Conservation (phyloP, 306 rosid species). For the Gastrolobium villosum region DNA sequence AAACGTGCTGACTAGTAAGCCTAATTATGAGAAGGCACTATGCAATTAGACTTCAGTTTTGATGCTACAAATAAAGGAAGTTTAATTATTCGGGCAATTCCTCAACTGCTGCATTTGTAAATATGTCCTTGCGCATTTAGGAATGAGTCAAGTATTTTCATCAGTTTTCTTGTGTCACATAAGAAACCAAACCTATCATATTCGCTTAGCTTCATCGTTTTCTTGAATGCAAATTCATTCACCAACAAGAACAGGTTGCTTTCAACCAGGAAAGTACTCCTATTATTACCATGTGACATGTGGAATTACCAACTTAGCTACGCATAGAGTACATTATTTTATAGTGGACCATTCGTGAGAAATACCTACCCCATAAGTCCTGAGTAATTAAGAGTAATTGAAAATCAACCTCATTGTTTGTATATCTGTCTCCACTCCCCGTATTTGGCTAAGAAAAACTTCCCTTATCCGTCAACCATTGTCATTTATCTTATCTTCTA, state of each 20-base stretch:
- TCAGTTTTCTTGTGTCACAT: conserved; percentile 11
- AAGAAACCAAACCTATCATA: conserved; percentile 28
- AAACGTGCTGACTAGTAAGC: neutral
- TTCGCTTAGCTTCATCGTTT: conserved; percentile 34
- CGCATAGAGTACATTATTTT: neutral
- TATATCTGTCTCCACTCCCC: neutral
- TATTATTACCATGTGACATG: neutral
- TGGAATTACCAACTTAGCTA: neutral
- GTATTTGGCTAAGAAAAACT: neutral
- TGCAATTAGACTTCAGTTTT: neutral
- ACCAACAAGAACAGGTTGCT: conserved; percentile 17
- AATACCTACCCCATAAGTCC: neutral
- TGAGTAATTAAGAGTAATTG: neutral
- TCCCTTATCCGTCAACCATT: neutral
- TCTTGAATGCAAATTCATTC: conserved; percentile 28
- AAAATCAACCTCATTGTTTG: neutral
- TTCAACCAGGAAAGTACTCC: neutral
- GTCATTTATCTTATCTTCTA: too few species aligned
- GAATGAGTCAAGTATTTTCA: neutral
- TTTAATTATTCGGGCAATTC: neutral
- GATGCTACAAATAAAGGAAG: neutral
- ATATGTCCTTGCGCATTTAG: conserved; percentile 8
- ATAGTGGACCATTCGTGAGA: neutral
- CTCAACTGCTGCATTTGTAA: neutral
- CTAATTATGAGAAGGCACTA: neutral